A percentile compares a stretch with the other conserved stretches of the same genome.
Conservation (phyloP, 805 yeast species). For the Lipomyces anomalus region DNA sequence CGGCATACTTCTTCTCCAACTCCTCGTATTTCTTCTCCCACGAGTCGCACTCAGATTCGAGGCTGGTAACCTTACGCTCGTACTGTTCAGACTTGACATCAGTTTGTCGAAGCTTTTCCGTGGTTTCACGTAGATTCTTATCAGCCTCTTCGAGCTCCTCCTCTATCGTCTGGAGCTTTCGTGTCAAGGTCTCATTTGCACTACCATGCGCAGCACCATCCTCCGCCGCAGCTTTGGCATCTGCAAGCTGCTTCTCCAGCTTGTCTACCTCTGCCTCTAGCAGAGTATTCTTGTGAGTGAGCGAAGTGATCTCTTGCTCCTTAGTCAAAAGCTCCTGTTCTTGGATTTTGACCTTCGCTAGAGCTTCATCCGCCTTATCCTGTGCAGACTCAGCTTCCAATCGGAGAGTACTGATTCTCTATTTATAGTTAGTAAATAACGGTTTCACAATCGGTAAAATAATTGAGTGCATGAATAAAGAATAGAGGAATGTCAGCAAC, state of each 20-base stretch:
- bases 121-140: conserved; percentile 83
- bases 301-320: conserved; percentile 90
- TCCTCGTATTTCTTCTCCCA: conserved; percentile 90
- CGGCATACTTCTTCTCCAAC: conserved; percentile 69
- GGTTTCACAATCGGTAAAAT: too few relatives aligned
- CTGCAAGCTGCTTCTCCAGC: conserved; percentile 65
- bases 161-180: conserved; percentile 83
- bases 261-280: conserved; percentile 75
- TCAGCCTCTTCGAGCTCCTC: conserved; percentile 89
- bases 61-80: conserved; percentile 86
- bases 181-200: conserved; percentile 82
- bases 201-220: conserved; percentile 84
- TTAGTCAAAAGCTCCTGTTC: conserved; percentile 89
- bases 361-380: conserved; percentile 87
- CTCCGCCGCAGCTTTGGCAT: conserved; percentile 80
- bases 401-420: conserved; percentile 86
- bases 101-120: conserved; percentile 87
- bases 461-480: conserved; percentile 7
- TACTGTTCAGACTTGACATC: conserved; percentile 94
- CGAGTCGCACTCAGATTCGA: conserved; percentile 87
- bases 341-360: conserved; percentile 73
- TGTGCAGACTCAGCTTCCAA: conserved; percentile 96
- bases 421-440: not conserved
- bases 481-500: not conserved
- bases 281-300: conserved; percentile 84